These are phyloP conservation scores for Immersiporthe knoxdaviesiana DNA, from an alignment of 2,329 filamentous ascomycete species.

Conservation along the genomic window DNA sequence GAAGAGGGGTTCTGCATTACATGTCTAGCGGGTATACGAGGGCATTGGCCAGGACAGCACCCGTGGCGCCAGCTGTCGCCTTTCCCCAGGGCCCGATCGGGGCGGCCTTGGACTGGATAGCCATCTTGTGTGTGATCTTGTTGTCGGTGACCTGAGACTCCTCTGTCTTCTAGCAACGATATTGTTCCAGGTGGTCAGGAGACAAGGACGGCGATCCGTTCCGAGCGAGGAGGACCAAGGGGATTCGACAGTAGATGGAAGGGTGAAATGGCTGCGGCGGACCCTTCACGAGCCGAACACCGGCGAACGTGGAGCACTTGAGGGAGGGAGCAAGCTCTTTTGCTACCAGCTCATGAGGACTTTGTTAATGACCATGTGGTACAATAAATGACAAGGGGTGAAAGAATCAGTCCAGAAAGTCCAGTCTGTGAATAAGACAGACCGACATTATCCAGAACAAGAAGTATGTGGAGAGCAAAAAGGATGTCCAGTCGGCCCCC, in stretches of 20 bases:
- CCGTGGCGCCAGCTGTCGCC: slow-evolving; percentile 88
- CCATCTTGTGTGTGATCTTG: slow-evolving; percentile 59
- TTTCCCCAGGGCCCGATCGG: slow-evolving; percentile 88
- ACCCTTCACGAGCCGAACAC: slow-evolving; percentile 23
- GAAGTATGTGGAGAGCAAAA: background rate
- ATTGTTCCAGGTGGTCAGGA: background rate
- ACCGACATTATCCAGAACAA: background rate
- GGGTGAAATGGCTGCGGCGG: slow-evolving; percentile 36
- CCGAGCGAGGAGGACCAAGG: background rate
- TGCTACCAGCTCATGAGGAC: background rate
- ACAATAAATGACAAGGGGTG: background rate
- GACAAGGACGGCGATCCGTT: background rate
- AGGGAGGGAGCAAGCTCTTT: background rate
- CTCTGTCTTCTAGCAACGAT: background rate
- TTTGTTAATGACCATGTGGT: background rate
- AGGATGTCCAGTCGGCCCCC: background rate
- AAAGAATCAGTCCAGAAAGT: too few relatives aligned
- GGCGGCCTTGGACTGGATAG: slow-evolving; percentile 64
- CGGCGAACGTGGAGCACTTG: slow-evolving; percentile 22
- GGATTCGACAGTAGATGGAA: slow-evolving; percentile 53
- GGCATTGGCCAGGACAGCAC: slow-evolving; percentile 92
- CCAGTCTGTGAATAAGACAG: background rate
- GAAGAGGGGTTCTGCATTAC: slow-evolving; percentile 52
- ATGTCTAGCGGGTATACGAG: slow-evolving; percentile 96
- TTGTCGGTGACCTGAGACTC: slow-evolving; percentile 41